These are phyloP conservation scores for Colletotrichum phormii DNA, from an alignment of 2,329 filamentous ascomycete species.

Conservation along the genomic window DNA sequence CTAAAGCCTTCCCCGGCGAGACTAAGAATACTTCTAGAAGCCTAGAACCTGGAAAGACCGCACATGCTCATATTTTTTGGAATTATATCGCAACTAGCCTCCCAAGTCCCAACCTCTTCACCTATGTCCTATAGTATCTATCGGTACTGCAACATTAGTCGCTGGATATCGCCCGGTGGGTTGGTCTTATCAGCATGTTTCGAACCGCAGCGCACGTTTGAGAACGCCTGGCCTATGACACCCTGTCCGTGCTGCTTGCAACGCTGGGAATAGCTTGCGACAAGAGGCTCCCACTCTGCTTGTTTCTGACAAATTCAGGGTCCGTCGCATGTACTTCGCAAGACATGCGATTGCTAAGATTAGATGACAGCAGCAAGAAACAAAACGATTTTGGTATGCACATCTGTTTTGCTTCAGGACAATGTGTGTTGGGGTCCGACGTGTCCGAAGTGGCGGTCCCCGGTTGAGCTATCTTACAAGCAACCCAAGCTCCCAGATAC, in stretches of 20 bases:
- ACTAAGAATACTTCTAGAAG: slow-evolving; percentile 14
- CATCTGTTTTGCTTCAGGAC: not conserved
- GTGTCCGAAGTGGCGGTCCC: not conserved
- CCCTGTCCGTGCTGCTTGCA: slow-evolving; percentile 11
- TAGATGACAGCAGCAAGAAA: slow-evolving; percentile 16
- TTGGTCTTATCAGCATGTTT: not conserved
- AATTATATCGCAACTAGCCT: not conserved
- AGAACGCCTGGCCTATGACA: slow-evolving; percentile 31
- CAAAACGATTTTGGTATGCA: not conserved
- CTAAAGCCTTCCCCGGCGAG: not conserved
- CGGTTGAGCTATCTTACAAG: not conserved
- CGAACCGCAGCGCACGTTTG: not conserved
- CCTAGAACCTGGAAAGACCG: not conserved
- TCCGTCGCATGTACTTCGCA: not conserved
- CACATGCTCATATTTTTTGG: not conserved
- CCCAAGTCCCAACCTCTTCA: not conserved
- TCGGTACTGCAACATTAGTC: not conserved
- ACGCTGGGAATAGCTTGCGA: slow-evolving; percentile 33
- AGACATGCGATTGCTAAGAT: not conserved
- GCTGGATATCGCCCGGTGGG: not conserved
- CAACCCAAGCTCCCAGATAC: slow-evolving; percentile 15
- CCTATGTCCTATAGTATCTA: too few relatives aligned
- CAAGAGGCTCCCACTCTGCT: slow-evolving; percentile 14
- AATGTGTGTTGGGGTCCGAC: not conserved
- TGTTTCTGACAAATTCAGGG: slow-evolving; percentile 18